Conservation (phyloP, 805 yeast genomes). For the Kuraishia borneana region DNA sequence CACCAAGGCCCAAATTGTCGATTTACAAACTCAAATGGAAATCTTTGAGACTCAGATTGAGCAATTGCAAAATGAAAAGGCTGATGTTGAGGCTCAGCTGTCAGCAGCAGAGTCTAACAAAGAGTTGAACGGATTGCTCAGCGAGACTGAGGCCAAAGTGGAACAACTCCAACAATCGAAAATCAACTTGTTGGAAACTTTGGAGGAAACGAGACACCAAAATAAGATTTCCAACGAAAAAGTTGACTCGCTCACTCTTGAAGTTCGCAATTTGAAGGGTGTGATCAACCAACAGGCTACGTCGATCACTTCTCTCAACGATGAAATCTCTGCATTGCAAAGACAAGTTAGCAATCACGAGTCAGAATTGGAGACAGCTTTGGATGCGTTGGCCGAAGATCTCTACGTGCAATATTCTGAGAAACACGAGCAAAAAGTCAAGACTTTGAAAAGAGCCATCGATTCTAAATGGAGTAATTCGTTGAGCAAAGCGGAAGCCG, state of each 20-base stretch:
- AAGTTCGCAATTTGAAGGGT: not conserved
- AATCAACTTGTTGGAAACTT: not conserved
- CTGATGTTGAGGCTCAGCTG: not conserved
- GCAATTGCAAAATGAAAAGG: not conserved
- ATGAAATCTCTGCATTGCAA: conserved; percentile 13
- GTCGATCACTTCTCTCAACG: conserved; percentile 6
- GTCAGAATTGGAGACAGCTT: conserved; percentile 36
- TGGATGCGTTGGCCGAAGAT: conserved; percentile 57
- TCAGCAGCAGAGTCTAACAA: not conserved
- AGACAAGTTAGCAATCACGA: conserved; percentile 26
- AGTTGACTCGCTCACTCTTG: not conserved
- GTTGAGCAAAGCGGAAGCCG: conserved; percentile 27
- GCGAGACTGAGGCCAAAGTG: not conserved
- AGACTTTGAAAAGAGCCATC: conserved; percentile 45
- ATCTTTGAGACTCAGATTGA: too few relatives aligned
- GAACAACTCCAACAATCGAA: conserved; percentile 1
- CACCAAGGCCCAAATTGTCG: conserved; percentile 1
- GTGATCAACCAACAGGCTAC: conserved; percentile 1
- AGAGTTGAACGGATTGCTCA: not conserved
- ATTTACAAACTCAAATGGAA: not conserved
- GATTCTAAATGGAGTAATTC: conserved; percentile 40
- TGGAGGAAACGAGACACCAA: not conserved
- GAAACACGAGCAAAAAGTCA: conserved; percentile 66
- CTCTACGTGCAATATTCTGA: conserved; percentile 64
- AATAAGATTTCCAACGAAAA: not conserved